Base-by-base conservation (phyloP, 768 basidiomycete genomes). In the Flagelloscypha sp. region DNA sequence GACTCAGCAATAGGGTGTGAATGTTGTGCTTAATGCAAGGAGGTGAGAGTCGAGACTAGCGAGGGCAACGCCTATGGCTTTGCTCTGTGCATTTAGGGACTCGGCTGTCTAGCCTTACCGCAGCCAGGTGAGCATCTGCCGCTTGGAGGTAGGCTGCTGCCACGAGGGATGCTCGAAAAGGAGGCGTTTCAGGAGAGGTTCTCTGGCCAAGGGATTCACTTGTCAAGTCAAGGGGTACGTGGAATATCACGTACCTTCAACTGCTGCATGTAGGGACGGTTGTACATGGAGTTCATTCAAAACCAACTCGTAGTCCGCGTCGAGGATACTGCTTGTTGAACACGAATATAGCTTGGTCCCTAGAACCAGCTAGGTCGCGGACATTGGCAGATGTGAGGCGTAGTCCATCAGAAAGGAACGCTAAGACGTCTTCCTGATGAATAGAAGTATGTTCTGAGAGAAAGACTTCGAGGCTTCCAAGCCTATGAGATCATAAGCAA, bases 321-420 rank as follows among this genome's bases (percentile, higher is more conserved):
- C 84, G 24, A 90, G n/a, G 68, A 48, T 82, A 84, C 48, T 72
- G 64, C 49, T 85, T 86, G 59, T 88, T 89, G 59, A 84, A 90
- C 5, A 89, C 82, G 48, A 74, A 89, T 41, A 90, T 80, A 6
- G 75, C 85, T 68, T 87, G 84, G 57, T 84, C 82, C 48, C 78
- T 74, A 15, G 73, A 63, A 32, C 80, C 79, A 23, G 76, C 82
- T 24, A 90, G 59, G 47, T 90, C 87, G 23, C 83, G 72, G 37
- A 87, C 54, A 50, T 86, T 88, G 40, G 72, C 70, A 35, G 66
- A 78, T 13, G 73, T 74, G 15, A 89, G 58, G 34, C 87, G 72
- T 28, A 75, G 69, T 3, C 86, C 86, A 52, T 89, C 85, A 5
- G 86, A 76, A 20, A 87, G 66, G 56, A 85, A 90, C 2, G 83